Percentiles rank a stretch among this genome's conserved stretches.
phyloP scores from a whole-genome alignment of 305 asterid species.

The Solanum hybrid region DNA sequence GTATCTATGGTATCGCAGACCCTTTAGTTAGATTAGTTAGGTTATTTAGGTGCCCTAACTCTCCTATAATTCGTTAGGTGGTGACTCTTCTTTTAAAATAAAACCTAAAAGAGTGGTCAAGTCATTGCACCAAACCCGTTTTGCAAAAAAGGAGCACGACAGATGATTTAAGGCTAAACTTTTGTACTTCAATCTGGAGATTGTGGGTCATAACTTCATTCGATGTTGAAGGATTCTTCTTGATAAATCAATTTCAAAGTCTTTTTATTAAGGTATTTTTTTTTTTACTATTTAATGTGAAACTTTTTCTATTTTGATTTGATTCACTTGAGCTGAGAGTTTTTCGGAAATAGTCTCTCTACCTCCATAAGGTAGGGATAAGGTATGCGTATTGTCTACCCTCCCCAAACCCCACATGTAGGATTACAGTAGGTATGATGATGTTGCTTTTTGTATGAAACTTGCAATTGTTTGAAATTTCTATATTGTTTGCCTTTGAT shows the following conservation, averaged over 20 bases:
- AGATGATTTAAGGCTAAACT: not conserved
- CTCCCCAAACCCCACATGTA: not conserved
- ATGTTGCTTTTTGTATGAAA: not conserved
- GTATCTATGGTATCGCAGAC: not conserved
- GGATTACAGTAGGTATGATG: not conserved
- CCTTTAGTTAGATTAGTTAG: not conserved
- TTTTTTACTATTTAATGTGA: not conserved
- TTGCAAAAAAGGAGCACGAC: not conserved
- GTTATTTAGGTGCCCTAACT: not conserved
- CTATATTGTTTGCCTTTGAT: not conserved
- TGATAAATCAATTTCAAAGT: not conserved
- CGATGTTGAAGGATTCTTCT: not conserved
- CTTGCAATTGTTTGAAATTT: not conserved
- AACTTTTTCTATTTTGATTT: not conserved
- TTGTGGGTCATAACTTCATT: not conserved
- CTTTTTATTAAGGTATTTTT: not conserved
- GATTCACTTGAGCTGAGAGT: not conserved
- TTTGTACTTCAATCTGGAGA: not conserved
- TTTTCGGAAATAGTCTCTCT: not conserved
- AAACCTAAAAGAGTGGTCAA: not conserved
- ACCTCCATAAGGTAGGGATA: not conserved
- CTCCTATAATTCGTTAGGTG: not conserved
- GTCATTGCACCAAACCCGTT: not conserved
- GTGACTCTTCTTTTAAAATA: no score
- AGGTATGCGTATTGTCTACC: not conserved